Base-by-base conservation (phyloP, 192 early-diverging fungal species). In the Ambispora gerdemannii region DNA sequence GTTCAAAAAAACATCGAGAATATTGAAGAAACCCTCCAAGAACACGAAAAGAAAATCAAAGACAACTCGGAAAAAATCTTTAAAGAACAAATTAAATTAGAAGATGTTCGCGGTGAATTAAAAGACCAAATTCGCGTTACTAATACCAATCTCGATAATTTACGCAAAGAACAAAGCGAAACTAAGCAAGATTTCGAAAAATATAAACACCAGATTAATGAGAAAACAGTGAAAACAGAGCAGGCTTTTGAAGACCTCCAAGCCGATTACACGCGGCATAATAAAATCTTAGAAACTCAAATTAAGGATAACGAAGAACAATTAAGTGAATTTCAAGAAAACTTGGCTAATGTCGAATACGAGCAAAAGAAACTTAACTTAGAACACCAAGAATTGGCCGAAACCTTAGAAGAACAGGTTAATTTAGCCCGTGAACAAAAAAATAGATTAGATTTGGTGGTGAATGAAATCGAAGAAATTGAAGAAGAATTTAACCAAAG, bases 401-500 rank as follows among this genome's bases (percentile, higher is more conserved):
- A 58, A 58, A 25, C 19, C n/a, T n/a, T 24, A 11, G 22, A 58
- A 58, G 22, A 11, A n/a, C 53, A 55, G 10, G 27, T 11, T 28
- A 8, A 58, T 3, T 11, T 58, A 11, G 1, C 27, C 17, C 53
- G 24, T 6, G 17, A 22, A 17, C 53, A 55, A 55, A 20, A 4
- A 11, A 6, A 4, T 25, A 17, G 24, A 55, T 20, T 55, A 20
- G 25, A 55, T 11, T 28, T 58, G 0, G 55, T 58, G 0, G 55
- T 25, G n/a, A 8, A 58, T 24, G 22, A 24, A 11, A 58, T 58
- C n/a, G 27, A 58, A 2, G 55, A 58, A 25, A 58, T 58, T 25
- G 22, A 11, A 11, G 55, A 58, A 58, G 55, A 58, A 58, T 13
- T 24, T 25, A 17, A 58, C 55, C n/a, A 58, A 58, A 17, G 55